Base-by-base conservation (phyloP, 352 stramenopile species). In the Phytopythium oedochilum region DNA sequence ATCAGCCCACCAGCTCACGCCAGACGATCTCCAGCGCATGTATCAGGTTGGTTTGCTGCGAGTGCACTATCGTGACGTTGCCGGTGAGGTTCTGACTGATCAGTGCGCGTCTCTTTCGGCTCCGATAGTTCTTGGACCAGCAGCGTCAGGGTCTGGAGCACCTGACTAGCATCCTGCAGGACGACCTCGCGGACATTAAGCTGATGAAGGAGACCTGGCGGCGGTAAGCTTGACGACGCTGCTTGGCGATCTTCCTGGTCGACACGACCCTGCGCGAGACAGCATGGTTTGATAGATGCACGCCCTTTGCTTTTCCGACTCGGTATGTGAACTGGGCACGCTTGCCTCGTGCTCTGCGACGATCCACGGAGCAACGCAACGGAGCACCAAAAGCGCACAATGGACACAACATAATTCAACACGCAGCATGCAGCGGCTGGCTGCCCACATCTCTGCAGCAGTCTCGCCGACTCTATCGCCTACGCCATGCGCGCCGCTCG, bases 161-260 rank as follows among this genome's bases (percentile, higher is more conserved):
- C 62, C 39, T 95, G 55, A 91, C 85, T 20, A 87, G 63, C 51
- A 79, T 93, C 31, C 60, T 95, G 32, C 90, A 92, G 66, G 83
- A 95, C 40, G 85, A 93, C 60, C 68, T 95, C 15, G 83, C 75
- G 28, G 85, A 93, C 59, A 89, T 95, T 45, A 76, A 95, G 60
- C 77, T 95, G 53, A 93, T 95, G 62, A 87, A 92, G 60, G 83
- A 93, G 59, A 89, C 79, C 1, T 92, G 77, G 85, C 75, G 78
- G 46, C 64, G 85, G 68, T 92, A 89, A 39, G 32, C 10, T n/a
- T 40, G 10, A 22, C 14, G 31, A 20, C 20, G 7, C 12, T 14
- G 29, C 47, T 3, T 39, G 18, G n/a, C n/a, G n/a, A n/a, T n/a
- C n/a, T n/a, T n/a, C n/a, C n/a, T n/a, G n/a, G n/a, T n/a, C n/a